Evolutionary conservation across 805 yeast genomes (phyloP).

Genomic region (Torulaspora indica): DNA sequence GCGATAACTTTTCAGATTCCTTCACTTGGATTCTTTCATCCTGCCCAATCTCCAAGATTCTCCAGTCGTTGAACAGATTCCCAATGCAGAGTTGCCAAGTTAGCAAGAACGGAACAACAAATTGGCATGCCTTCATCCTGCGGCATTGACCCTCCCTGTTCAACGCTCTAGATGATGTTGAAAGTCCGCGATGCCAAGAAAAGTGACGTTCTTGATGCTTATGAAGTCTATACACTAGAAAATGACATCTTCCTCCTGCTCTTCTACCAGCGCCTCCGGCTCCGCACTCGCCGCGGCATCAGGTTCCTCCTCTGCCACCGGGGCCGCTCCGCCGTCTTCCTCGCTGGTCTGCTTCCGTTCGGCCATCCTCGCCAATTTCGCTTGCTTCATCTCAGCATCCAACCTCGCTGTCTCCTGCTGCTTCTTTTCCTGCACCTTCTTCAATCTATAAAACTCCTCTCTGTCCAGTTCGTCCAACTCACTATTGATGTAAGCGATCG

Average conservation of each 20-base stretch:
- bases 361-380: conserved; percentile 23
- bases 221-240: conserved; percentile 28
- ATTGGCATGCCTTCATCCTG: not conserved
- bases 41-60: conserved; percentile 27
- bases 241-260: conserved; percentile 45
- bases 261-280: conserved; percentile 34
- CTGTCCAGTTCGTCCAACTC: conserved; percentile 97
- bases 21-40: conserved; percentile 30
- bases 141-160: not conserved
- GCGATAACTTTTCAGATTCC: conserved; percentile 43
- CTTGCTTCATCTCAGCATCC: conserved; percentile 46
- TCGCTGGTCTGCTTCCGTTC: conserved; percentile 22
- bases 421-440: conserved; percentile 93
- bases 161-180: too few species aligned
- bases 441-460: conserved; percentile 94
- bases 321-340: conserved; percentile 17
- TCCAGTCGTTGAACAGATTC: conserved; percentile 14
- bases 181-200: conserved; percentile 1
- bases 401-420: conserved; percentile 68
- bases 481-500: conserved; percentile 85
- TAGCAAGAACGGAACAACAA: not conserved
- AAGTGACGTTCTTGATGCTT: conserved; percentile 1
- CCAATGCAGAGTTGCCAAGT: not conserved
- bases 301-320: conserved; percentile 18
- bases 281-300: conserved; percentile 14